phyloP scores from a whole-genome alignment of 2,329 filamentous ascomycete species.

The Fusarium palustre region DNA sequence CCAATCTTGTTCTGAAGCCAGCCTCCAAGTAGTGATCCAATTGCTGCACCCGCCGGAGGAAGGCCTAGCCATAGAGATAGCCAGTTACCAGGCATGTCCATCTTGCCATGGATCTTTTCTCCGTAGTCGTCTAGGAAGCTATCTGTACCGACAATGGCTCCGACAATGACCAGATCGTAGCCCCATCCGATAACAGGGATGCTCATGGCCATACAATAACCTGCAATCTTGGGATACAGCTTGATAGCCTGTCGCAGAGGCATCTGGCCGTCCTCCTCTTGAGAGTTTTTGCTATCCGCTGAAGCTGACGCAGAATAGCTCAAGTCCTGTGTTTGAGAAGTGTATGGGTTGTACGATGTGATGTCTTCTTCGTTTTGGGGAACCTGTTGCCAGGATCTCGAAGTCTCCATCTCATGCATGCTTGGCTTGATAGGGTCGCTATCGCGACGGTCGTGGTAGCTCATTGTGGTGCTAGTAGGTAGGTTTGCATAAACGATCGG shows the following conservation, averaged over 20 bases:
- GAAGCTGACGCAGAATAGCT: neutral
- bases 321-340: neutral
- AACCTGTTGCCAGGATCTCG: constrained; percentile 7
- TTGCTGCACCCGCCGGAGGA: constrained; percentile 40
- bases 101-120: constrained; percentile 36
- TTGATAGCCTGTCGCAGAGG: constrained; percentile 44
- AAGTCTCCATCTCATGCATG: constrained; percentile 27
- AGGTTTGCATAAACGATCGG: neutral
- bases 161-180: constrained; percentile 46
- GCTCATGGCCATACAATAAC: constrained; percentile 45
- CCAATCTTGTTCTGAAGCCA: constrained; percentile 48
- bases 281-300: neutral
- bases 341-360: constrained; percentile 22
- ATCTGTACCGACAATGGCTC: constrained; percentile 46
- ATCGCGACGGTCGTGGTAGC: constrained; percentile 2
- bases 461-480: neutral
- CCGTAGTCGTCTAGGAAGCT: constrained; percentile 49
- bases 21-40: constrained; percentile 45
- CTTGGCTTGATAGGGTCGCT: constrained; percentile 16
- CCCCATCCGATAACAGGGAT: constrained; percentile 50
- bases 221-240: constrained; percentile 45
- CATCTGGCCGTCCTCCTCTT: constrained; percentile 33
- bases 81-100: constrained; percentile 47
- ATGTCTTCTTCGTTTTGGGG: constrained; percentile 17
- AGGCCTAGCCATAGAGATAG: constrained; percentile 47